These are phyloP conservation scores for Kodamaea alishanica DNA, from an alignment of 1,139 yeast species.

Conservation along the genomic window DNA sequence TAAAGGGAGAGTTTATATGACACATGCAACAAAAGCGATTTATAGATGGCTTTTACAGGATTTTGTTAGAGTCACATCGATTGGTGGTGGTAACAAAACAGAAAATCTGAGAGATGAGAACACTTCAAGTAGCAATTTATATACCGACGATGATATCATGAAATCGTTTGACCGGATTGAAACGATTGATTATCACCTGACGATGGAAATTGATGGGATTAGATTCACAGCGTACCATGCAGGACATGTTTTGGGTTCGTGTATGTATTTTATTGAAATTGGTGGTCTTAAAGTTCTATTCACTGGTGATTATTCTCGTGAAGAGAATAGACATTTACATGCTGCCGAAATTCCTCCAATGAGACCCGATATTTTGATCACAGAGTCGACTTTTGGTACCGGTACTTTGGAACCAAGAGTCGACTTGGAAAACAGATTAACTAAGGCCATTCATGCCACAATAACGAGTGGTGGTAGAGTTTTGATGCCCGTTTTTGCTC, in stretches of 20 bases:
- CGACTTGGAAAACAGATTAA: conserved; percentile 78
- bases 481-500: conserved; percentile 88
- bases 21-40: conserved; percentile 97
- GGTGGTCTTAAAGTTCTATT: conserved; percentile 87
- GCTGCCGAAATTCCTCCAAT: conserved; percentile 92
- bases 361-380: conserved; percentile 84
- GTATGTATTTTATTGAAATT: conserved; percentile 93
- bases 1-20: conserved; percentile 95
- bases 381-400: conserved; percentile 96
- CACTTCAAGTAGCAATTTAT: conserved; percentile 48
- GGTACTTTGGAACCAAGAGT: conserved; percentile 91
- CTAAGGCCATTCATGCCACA: conserved; percentile 80
- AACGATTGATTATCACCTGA: conserved; percentile 92
- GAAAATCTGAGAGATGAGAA: conserved; percentile 21
- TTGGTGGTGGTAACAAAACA: conserved; percentile 44
- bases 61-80: conserved; percentile 86
- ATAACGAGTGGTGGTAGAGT: conserved; percentile 88
- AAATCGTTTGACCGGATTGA: conserved; percentile 88
- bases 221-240: conserved; percentile 98
- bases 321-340: conserved; percentile 90
- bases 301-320: conserved; percentile 96
- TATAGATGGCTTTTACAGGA: conserved; percentile 93
- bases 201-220: conserved; percentile 89
- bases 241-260: conserved; percentile 98
- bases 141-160: conserved; percentile 86